A percentile compares a stretch with the other conserved stretches of the same genome.
Conservation (phyloP, 2,329 filamentous ascomycete species). For the Clarireedia paspali region DNA sequence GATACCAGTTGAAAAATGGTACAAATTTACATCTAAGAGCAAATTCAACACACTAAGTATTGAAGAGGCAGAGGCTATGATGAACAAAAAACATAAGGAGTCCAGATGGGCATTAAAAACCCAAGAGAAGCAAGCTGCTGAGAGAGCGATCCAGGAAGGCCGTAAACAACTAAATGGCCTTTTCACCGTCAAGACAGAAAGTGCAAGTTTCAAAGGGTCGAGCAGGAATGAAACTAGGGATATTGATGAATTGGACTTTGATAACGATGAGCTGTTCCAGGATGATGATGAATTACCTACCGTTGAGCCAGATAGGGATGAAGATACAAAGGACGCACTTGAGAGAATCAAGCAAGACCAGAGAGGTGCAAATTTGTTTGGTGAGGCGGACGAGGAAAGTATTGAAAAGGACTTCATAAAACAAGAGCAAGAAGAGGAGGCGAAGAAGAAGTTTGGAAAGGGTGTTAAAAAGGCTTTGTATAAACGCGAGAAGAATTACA, state of each 20-base stretch:
- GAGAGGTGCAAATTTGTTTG: conserved; percentile 79
- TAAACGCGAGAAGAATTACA: conserved; percentile 77
- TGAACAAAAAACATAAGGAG: conserved; percentile 70
- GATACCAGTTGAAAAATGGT: conserved; percentile 93
- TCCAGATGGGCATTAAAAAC: conserved; percentile 75
- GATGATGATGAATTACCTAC: conserved; percentile 78
- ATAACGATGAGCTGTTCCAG: conserved; percentile 68
- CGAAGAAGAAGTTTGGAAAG: conserved; percentile 66
- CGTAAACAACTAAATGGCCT: conserved; percentile 42
- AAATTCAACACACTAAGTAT: conserved; percentile 70
- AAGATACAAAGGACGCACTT: conserved; percentile 66
- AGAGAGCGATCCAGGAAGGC: conserved; percentile 51
- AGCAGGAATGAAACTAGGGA: conserved; percentile 59
- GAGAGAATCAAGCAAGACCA: conserved; percentile 72
- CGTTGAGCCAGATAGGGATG: conserved; percentile 72
- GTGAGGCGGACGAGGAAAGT: conserved; percentile 59
- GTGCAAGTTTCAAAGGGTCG: conserved; percentile 52
- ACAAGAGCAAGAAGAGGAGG: conserved; percentile 63
- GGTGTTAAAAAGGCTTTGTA: conserved; percentile 71
- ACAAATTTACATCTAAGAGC: conserved; percentile 76
- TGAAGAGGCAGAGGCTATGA: conserved; percentile 77
- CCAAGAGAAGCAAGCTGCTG: conserved; percentile 47
- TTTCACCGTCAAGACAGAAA: conserved; percentile 57
- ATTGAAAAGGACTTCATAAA: conserved; percentile 65
- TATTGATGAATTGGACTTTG: conserved; percentile 61